A percentile compares a stretch with the other conserved stretches of the same genome.
phyloP scores from a whole-genome alignment of 768 basidiomycete species.

The Tricholomella constricta region DNA sequence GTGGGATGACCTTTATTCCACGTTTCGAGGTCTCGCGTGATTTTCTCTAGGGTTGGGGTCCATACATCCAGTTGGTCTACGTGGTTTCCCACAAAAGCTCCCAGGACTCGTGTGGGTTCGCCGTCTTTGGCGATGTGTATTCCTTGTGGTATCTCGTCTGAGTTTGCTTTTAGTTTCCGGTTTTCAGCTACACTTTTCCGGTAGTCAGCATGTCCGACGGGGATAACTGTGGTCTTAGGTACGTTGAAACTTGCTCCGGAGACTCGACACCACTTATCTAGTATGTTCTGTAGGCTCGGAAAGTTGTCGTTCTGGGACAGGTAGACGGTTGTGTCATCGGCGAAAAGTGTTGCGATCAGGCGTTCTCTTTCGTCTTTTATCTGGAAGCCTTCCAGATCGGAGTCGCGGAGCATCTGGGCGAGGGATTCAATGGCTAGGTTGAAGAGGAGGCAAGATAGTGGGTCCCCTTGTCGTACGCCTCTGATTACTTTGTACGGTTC shows the following conservation, averaged over 20 bases:
- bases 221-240: slow-evolving; percentile 41
- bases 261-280: slow-evolving; percentile 40
- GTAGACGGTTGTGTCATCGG: slow-evolving; percentile 43
- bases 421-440: slow-evolving; percentile 4
- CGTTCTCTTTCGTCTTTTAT: slow-evolving; percentile 18
- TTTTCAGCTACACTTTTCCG: slow-evolving; percentile 9
- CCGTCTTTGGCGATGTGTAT: slow-evolving; percentile 32
- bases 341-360: slow-evolving; percentile 32
- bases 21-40: slow-evolving; percentile 13
- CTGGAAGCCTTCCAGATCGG: slow-evolving; percentile 27
- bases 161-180: slow-evolving; percentile 6
- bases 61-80: slow-evolving; percentile 22
- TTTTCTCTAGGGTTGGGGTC: slow-evolving; percentile 28
- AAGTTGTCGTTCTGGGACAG: slow-evolving; percentile 31
- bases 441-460: slow-evolving; percentile 10
- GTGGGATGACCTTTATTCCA: slow-evolving; percentile 32
- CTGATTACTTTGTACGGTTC: background rate
- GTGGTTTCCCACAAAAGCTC: slow-evolving; percentile 32
- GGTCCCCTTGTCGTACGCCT: slow-evolving; percentile 11
- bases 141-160: slow-evolving; percentile 12
- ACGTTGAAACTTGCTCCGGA: slow-evolving; percentile 45
- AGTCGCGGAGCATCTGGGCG: slow-evolving; percentile 26
- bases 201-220: slow-evolving; percentile 28
- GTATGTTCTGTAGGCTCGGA: slow-evolving; percentile 23
- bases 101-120: slow-evolving; percentile 28